Base-by-base conservation (phyloP, 1,139 yeast species). In the Suhomyces terraborum region DNA sequence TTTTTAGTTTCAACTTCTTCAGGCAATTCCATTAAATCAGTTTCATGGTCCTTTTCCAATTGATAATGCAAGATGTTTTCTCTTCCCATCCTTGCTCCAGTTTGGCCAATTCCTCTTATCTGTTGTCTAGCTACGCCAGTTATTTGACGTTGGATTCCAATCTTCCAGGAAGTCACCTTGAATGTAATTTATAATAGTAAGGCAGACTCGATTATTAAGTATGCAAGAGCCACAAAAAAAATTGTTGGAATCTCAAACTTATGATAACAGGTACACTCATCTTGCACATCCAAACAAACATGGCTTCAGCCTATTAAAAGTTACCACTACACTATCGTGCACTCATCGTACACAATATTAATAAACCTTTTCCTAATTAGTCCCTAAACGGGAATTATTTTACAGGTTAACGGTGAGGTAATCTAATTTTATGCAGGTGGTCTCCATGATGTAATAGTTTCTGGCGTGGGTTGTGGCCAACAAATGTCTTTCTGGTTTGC, bases 31-130 rank as follows among this genome's bases (percentile, higher is more conserved):
- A 58, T 53, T 24, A 67, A 52, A 47, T 69, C 74, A 12, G 73
- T 61, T 44, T 67, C 72, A 44, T 67, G 65, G 46, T 66, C 73
- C 47, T 69, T 69, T 39, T 69, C 73, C 46, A 68, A 54, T 51
- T 69, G 73, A 51, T 69, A 70, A 28, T 69, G 64, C 40, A 66
- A 57, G 32, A 71, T 69, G 50, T 70, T 71, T 49, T 69, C 73
- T 59, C 75, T 67, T 14, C 77, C 77, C 77, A 71, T 71, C 32
- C 31, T 58, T 34, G 23, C 31, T 22, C 44, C 24, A 12, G 44
- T 24, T 14, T 24, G 27, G 21, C 27, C 35, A 28, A 43, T 40
- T 17, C 38, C 12, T 29, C 40, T 27, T 14, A 32, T 23, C 13
- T 32, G 29, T 29, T 38, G 36, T 20, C 36, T 27, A 21, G 35